phyloP scores from a whole-genome alignment of 345 rosid genomes.

The Salix viminalis region DNA sequence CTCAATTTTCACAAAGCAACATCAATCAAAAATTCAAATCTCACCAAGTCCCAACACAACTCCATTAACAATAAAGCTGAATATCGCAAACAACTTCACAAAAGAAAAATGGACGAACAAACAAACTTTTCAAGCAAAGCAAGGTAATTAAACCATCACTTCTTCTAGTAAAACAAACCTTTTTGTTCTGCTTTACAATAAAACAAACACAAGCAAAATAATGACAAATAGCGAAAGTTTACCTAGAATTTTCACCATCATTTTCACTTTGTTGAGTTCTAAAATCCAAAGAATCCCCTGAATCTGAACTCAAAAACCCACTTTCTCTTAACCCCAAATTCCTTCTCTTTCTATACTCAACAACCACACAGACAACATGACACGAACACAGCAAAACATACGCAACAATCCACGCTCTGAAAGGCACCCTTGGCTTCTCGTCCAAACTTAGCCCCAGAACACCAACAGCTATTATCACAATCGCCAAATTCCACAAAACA shows the following conservation, averaged over 20 bases:
- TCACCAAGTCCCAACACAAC: too few relatives aligned
- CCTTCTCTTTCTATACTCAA: constrained; percentile 49
- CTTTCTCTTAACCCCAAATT: not conserved
- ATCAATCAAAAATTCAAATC: too few relatives aligned
- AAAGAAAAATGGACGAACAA: too few relatives aligned
- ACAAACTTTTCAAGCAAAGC: too few relatives aligned
- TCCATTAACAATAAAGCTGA: too few relatives aligned
- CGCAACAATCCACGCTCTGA: constrained; percentile 70
- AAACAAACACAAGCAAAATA: not conserved
- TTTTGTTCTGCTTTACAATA: not conserved
- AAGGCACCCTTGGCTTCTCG: constrained; percentile 59
- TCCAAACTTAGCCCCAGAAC: constrained; percentile 44
- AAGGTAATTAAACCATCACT: too few relatives aligned
- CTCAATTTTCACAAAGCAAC: not conserved
- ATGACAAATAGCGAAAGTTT: not conserved
- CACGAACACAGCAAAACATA: constrained; percentile 63
- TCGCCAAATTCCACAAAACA: constrained; percentile 59
- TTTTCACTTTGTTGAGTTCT: constrained; percentile 21
- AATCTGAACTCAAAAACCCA: constrained; percentile 21
- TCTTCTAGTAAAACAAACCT: not conserved
- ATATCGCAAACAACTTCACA: too few relatives aligned
- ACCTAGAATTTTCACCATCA: constrained; percentile 46
- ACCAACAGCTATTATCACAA: constrained; percentile 43
- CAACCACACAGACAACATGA: constrained; percentile 55
- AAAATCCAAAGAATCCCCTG: constrained; percentile 33